Percentiles rank a stretch among this genome's conserved stretches.
phyloP scores from a whole-genome alignment of 106 monocot genomes.

The Dioscorea dumetorum region DNA sequence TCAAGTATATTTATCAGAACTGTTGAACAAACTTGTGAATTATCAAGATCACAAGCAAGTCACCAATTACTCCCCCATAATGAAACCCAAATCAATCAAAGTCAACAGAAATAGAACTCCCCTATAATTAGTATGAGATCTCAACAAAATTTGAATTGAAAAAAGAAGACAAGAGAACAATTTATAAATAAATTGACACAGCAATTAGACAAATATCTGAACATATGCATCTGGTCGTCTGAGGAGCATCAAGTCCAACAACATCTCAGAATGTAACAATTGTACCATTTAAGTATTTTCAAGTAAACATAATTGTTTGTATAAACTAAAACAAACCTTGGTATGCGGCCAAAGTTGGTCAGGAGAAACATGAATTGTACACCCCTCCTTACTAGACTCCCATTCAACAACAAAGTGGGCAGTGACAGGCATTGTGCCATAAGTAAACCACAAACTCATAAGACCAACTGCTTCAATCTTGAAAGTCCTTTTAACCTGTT shows the following conservation, averaged over 20 bases:
- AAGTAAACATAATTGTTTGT: neutral
- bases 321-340: conserved; percentile 47
- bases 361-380: conserved; percentile 98
- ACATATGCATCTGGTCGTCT: neutral
- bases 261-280: neutral
- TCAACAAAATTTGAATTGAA: too few species aligned
- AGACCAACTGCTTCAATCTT: conserved; percentile 98
- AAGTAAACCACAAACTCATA: conserved; percentile 96
- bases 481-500: conserved; percentile 77
- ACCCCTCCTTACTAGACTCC: conserved; percentile 88
- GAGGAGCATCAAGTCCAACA: neutral
- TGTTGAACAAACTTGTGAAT: too few species aligned
- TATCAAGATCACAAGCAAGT: too few species aligned
- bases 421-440: conserved; percentile 82
- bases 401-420: conserved; percentile 98
- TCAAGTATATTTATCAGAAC: too few species aligned
- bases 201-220: neutral
- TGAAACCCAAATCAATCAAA: too few species aligned
- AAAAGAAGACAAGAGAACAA: too few species aligned
- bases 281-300: neutral
- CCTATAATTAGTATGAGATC: too few species aligned
- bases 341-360: conserved; percentile 99
- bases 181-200: too few species aligned
- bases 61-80: too few species aligned
- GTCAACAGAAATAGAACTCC: too few species aligned